Evolutionary conservation across 176 grass and related monocot genomes (phyloP), one percentile per base, ranked within the genome.

Genomic region (Phragmites australis): DNA sequence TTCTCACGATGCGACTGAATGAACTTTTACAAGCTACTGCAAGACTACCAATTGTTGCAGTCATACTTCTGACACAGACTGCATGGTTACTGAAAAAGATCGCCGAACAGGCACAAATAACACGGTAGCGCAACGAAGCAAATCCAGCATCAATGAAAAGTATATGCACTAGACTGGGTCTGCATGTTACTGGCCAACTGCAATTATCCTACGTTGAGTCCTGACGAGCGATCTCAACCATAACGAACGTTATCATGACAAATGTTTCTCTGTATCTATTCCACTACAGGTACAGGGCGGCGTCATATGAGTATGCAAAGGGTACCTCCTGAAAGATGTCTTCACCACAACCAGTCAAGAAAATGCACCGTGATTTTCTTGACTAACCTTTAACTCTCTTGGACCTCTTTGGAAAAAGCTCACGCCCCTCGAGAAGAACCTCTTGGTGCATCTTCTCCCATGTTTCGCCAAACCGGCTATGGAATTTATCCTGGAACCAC

Each of bases 361-460:
- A 79, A 66, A 56, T 37, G 32, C 10, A 60, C 10, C 6, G 17
- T 22, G 55, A 53, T 70, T 11, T 81, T 1, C 47, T 64, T 30
- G 18, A 66, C 65, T 85, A 72, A 6, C 50, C 4, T 70, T 81
- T 81, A 72, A 77, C 83, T 79, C 91, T 87, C 77, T 94, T 94
- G 44, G 72, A 88, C 22, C 84, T 85, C 78, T 91, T 94, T 41
- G 86, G 84, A 46, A 87, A 94, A 78, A 94, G 89, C 44, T 94
- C 68, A 49, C 37, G n/a, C 15, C 86, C 86, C 55, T 91, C 77
- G 16, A 87, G 83, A 46, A 14, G 41, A 82, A 82, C 92, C 57
- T 94, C 81, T 66, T 65, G 62, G 25, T 91, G 92, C 92, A 94
- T 91, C 70, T 78, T 81, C 74, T 89, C 81, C 92, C 89, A 94